Evolutionary conservation across 345 rosid species (phyloP), one percentile per base, ranked within the genome.

Genomic region (Citrus medica): DNA sequence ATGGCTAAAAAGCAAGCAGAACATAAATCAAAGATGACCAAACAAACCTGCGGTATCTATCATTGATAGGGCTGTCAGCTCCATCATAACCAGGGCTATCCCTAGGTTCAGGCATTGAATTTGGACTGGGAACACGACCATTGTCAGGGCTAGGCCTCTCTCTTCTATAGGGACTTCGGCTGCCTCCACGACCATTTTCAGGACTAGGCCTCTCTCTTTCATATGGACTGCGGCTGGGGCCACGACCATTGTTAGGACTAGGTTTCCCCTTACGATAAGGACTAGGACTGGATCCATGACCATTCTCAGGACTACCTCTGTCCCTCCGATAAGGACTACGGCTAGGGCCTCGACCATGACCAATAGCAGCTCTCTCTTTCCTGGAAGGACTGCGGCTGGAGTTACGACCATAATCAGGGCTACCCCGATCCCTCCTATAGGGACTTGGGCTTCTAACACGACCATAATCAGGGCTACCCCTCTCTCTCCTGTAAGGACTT

Each of bases 381-480:
- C 74, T 76, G n/a, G 76, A 75, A 46, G 89, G 92, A 71, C 90
- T 87, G 14, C 55, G 80, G 75, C 90, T 88, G 8, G 81, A 51
- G 42, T 77, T 87, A 71, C 88, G 83, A 35, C 85, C 90, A 71
- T 90, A 85, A 32, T 85, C 88, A 0, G 98, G 94, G 80, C 93
- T 92, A 42, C 65, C 79, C 71, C 93, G 92, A 3, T 85, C 89
- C 73, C 89, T 88, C 83, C 69, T 87, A 75, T 90, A 83, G 55
- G 89, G 89, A 74, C 89, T 86, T 7, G 89, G 86, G 83, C 94
- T 89, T 48, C 85, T 83, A 60, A 76, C 89, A 69, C 87, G 92
- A n/a, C 94, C 95, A 85, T 93, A 93, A 74, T 90, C 91, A 80
- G 95, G 95, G 80, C 98, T 93, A 32, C 79, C 89, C 81, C 97